phyloP scores from a whole-genome alignment of 2,329 filamentous ascomycete species.

The Talaromyces marneffei region DNA sequence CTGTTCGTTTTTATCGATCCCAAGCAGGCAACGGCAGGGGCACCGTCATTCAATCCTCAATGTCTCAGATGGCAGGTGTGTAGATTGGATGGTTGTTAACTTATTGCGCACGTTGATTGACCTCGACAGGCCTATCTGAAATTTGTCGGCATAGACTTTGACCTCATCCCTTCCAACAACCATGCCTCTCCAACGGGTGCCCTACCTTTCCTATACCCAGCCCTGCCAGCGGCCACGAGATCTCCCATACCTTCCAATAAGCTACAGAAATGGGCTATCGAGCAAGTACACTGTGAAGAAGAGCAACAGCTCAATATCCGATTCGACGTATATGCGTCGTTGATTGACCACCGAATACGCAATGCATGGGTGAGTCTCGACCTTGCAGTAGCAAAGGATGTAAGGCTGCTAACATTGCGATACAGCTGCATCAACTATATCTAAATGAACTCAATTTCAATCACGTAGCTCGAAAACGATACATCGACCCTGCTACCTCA shows the following conservation, averaged over 20 bases:
- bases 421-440: constrained; percentile 73
- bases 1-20: constrained; percentile 73
- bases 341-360: constrained; percentile 71
- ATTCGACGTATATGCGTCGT: constrained; percentile 69
- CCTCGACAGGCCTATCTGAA: constrained; percentile 68
- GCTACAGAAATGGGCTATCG: constrained; percentile 62
- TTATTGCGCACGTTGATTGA: background rate
- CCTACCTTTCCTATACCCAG: constrained; percentile 78
- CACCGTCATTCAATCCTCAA: constrained; percentile 80
- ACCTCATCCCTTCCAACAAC: constrained; percentile 69
- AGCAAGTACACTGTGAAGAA: constrained; percentile 42
- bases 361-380: constrained; percentile 68
- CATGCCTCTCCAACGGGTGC: constrained; percentile 85
- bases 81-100: too few species aligned
- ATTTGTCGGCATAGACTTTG: constrained; percentile 65
- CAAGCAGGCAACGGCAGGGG: constrained; percentile 54
- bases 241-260: constrained; percentile 57
- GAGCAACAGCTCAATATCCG: constrained; percentile 50
- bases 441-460: constrained; percentile 61
- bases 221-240: constrained; percentile 34
- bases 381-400: background rate
- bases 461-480: constrained; percentile 62
- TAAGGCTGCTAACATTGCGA: background rate
- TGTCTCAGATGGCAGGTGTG: constrained; percentile 95
- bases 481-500: constrained; percentile 58